These are phyloP conservation scores for Komagataella pastoris DNA, from an alignment of 805 yeast species.

Conservation along the genomic window DNA sequence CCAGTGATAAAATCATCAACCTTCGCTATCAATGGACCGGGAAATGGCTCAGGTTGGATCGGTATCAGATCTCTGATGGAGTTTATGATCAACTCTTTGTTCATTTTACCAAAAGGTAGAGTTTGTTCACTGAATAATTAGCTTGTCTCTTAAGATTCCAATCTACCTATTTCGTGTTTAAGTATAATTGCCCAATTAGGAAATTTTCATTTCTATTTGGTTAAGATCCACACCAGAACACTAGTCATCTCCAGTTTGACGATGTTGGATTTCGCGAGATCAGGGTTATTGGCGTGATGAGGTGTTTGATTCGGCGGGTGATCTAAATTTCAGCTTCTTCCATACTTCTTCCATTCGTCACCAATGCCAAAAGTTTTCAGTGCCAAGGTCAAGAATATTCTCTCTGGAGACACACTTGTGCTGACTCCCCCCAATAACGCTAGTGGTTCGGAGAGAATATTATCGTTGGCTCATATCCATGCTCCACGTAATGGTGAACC, in stretches of 20 bases:
- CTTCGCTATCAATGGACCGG: slow-evolving; percentile 24
- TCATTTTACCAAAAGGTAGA: slow-evolving; percentile 9
- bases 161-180: neutral
- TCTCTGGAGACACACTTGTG: slow-evolving; percentile 60
- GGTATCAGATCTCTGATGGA: slow-evolving; percentile 39
- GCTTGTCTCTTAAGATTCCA: neutral
- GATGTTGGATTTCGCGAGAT: neutral
- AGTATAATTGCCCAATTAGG: neutral
- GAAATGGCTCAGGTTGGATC: slow-evolving; percentile 27
- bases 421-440: slow-evolving; percentile 34
- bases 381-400: slow-evolving; percentile 58
- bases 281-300: neutral
- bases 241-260: neutral
- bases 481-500: slow-evolving; percentile 40
- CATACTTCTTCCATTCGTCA: neutral
- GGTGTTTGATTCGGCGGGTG: neutral
- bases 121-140: neutral
- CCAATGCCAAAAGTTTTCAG: slow-evolving; percentile 18
- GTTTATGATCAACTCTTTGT: slow-evolving; percentile 15
- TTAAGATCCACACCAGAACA: neutral
- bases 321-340: neutral
- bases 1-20: slow-evolving; percentile 36
- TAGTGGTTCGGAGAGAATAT: slow-evolving; percentile 40
- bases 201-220: neutral
- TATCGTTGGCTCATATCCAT: slow-evolving; percentile 53